A percentile compares a stretch with the other conserved stretches of the same genome.
phyloP scores from a whole-genome alignment of 1,139 yeast genomes.

The Nakaseomyces uthaithaninus region DNA sequence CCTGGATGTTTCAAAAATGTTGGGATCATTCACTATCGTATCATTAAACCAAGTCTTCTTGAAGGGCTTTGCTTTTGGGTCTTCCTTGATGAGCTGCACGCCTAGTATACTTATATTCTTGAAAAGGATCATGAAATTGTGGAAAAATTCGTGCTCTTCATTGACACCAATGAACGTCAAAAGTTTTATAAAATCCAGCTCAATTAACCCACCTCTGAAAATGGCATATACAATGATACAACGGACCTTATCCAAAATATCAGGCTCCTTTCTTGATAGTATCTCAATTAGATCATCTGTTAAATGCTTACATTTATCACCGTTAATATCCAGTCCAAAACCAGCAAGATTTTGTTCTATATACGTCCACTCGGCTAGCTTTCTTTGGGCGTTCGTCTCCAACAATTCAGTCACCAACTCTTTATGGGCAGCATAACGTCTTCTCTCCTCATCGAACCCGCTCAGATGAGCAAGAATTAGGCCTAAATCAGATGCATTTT shows the following conservation, averaged over 20 bases:
- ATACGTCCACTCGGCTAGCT: slow-evolving; percentile 57
- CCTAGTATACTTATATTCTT: slow-evolving; percentile 62
- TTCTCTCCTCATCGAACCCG: slow-evolving; percentile 61
- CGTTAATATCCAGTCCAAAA: slow-evolving; percentile 65
- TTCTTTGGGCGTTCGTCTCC: slow-evolving; percentile 43
- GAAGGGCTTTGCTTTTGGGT: slow-evolving; percentile 34
- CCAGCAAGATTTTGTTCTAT: slow-evolving; percentile 71
- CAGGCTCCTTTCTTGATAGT: slow-evolving; percentile 46
- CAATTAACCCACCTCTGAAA: slow-evolving; percentile 77
- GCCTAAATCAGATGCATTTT: slow-evolving; percentile 52
- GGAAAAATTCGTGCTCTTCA: slow-evolving; percentile 43
- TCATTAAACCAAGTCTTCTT: slow-evolving; percentile 50
- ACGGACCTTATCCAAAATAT: slow-evolving; percentile 61
- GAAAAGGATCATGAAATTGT: slow-evolving; percentile 46
- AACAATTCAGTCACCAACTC: slow-evolving; percentile 53
- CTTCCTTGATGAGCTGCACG: slow-evolving; percentile 50
- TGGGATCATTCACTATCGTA: slow-evolving; percentile 44
- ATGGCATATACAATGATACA: slow-evolving; percentile 70
- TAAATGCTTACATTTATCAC: slow-evolving; percentile 53
- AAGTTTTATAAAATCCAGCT: slow-evolving; percentile 63
- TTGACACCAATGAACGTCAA: slow-evolving; percentile 60
- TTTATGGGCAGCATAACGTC: slow-evolving; percentile 51
- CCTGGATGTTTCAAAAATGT: slow-evolving; percentile 67
- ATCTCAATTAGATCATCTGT: slow-evolving; percentile 59
- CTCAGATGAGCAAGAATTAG: slow-evolving; percentile 60